phyloP scores from a whole-genome alignment of 106 monocot genomes.

The Dioscorea dumetorum region DNA sequence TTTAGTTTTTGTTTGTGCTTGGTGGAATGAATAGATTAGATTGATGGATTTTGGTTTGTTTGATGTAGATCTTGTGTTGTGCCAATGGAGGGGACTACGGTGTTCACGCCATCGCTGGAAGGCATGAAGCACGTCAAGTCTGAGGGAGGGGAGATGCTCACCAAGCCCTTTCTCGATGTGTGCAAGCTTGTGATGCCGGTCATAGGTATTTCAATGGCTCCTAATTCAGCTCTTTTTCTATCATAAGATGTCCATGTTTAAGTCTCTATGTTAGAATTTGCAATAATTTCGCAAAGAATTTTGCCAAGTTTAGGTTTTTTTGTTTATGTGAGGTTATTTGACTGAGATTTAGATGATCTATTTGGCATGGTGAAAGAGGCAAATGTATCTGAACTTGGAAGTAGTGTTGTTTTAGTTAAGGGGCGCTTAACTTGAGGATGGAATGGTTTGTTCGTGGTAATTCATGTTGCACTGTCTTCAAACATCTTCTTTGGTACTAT shows the following conservation, averaged over 20 bases:
- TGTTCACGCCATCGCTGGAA: conserved; percentile 80
- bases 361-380: too few species aligned
- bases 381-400: too few species aligned
- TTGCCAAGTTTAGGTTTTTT: background rate
- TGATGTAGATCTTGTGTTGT: conserved; percentile 15
- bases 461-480: background rate
- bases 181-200: conserved; percentile 90
- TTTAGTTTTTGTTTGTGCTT: too few species aligned
- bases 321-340: background rate
- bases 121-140: conserved; percentile 81
- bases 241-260: background rate
- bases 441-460: background rate
- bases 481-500: too few species aligned
- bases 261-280: background rate
- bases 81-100: conserved; percentile 64
- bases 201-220: conserved; percentile 37
- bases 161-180: conserved; percentile 86
- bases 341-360: background rate
- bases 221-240: background rate
- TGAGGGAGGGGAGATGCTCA: conserved; percentile 58
- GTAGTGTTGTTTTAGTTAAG: too few species aligned
- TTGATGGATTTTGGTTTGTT: conserved; percentile 2
- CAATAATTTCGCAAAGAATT: background rate
- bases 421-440: too few species aligned
- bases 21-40: too few species aligned